phyloP scores from a whole-genome alignment of 2,329 filamentous ascomycete species.

The Annulohypoxylon truncatum region DNA sequence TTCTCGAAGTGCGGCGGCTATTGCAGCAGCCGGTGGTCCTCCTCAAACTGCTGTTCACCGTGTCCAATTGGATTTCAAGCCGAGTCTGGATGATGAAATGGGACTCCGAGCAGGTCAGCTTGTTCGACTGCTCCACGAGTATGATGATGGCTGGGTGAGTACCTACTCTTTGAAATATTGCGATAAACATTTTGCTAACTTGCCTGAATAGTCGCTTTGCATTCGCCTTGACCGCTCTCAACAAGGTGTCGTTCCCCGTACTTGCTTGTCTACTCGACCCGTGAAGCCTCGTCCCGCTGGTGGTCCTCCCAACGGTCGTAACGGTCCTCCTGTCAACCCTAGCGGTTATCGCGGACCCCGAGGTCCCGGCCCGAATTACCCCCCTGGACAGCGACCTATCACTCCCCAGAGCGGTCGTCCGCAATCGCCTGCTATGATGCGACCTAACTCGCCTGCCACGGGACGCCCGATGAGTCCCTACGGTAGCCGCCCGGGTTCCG shows the following conservation, averaged over 20 bases:
- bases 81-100: constrained; percentile 92
- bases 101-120: constrained; percentile 83
- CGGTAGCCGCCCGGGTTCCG: constrained; percentile 40
- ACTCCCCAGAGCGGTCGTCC: constrained; percentile 53
- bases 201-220: constrained; percentile 78
- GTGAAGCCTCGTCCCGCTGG: constrained; percentile 81
- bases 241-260: constrained; percentile 93
- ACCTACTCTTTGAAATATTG: not conserved
- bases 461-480: constrained; percentile 45
- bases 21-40: constrained; percentile 71
- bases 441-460: constrained; percentile 44
- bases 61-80: constrained; percentile 93
- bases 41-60: constrained; percentile 79
- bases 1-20: constrained; percentile 67
- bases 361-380: constrained; percentile 51
- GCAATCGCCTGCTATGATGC: constrained; percentile 40
- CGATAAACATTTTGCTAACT: constrained; percentile 43
- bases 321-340: constrained; percentile 66
- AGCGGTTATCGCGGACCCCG: constrained; percentile 49
- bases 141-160: constrained; percentile 97
- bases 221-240: constrained; percentile 88
- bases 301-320: constrained; percentile 56
- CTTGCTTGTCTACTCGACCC: constrained; percentile 90
- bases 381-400: constrained; percentile 54
- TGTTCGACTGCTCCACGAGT: constrained; percentile 91